Conservation (phyloP, 129 eudicot species). For the Erigeron canadensis region DNA sequence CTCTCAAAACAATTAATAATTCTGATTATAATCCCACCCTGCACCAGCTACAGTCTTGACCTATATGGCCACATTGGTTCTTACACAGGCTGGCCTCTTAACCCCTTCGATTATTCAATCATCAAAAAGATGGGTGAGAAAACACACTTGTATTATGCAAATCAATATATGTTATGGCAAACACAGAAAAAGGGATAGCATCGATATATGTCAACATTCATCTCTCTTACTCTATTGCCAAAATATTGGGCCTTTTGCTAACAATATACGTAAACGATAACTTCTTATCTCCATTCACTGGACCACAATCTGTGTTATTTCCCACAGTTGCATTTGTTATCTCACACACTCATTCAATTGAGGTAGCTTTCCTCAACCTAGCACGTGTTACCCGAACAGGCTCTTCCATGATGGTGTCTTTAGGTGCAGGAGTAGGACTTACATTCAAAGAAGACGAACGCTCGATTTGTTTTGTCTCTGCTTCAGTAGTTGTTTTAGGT, state of each 20-base stretch:
- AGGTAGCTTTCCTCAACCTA: constrained; percentile 59
- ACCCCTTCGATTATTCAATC: neutral
- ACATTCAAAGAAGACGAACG: constrained; percentile 32
- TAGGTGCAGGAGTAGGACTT: constrained; percentile 25
- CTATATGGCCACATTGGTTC: too few relatives aligned
- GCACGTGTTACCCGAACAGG: constrained; percentile 53
- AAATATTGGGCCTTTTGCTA: constrained; percentile 21
- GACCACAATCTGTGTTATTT: neutral
- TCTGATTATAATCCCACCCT: neutral
- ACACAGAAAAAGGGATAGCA: constrained; percentile 24
- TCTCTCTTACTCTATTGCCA: constrained; percentile 24
- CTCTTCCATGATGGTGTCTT: constrained; percentile 50
- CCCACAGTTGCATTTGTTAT: neutral
- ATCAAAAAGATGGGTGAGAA: neutral
- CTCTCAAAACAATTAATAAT: neutral
- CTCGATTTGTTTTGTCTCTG: constrained; percentile 34
- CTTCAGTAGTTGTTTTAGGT: constrained; percentile 30
- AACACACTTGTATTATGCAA: neutral
- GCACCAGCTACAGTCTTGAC: neutral
- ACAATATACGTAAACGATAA: constrained; percentile 12
- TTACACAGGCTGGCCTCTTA: neutral
- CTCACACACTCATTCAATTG: constrained; percentile 32
- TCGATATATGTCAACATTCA: constrained; percentile 27
- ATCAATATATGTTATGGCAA: constrained; percentile 6
- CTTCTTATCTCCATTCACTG: neutral